Base-by-base conservation (phyloP, 441 rosid genomes). In the Erodium moschatum region DNA sequence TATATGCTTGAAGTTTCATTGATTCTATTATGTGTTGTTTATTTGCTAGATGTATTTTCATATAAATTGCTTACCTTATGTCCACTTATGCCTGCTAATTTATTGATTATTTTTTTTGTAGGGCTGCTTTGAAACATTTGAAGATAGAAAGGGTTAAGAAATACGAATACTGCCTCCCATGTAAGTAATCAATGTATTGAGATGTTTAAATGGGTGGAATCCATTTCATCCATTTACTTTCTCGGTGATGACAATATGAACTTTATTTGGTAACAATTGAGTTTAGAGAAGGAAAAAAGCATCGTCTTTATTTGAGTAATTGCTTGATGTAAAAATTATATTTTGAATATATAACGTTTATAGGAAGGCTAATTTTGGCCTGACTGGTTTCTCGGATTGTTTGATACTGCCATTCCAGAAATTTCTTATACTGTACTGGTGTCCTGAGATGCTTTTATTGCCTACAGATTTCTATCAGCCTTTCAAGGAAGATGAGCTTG, bases 101-200 rank as follows among this genome's bases (percentile, higher is more conserved):
- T 18, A 18, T 58, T 58, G n/a, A 10, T 67, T n/a, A n/a, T n/a
- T 79, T 38, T 38, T 68, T 79, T 21, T 82, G 83, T 85, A 95
- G 99, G 83, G 69, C 87, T 78, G 96, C 99, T 81, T 79, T 92
- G 79, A 90, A 85, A 76, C 95, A 81, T 75, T 71, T 95, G 87
- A 95, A 95, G 84, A 79, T 86, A 76, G 99, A 92, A 7, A 91
- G 84, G 2, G 65, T 94, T 69, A 94, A 91, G 87, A 85, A 87
- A 82, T 94, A 81, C 8, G 97, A 91, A 72, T 91, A 94, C 72
- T 90, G 96, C 84, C 74, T 94, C 62, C 99, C 99, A 67, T 90
- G 99, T 91, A 78, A 92, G 97, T 91, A 76, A 72, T 10, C 12
- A 76, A n/a, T 61, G 66, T 27, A 21, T 50, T 54, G 56, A 65